Evolutionary conservation across 331 rosid species (phyloP).

Genomic region (Saraca asoca): DNA sequence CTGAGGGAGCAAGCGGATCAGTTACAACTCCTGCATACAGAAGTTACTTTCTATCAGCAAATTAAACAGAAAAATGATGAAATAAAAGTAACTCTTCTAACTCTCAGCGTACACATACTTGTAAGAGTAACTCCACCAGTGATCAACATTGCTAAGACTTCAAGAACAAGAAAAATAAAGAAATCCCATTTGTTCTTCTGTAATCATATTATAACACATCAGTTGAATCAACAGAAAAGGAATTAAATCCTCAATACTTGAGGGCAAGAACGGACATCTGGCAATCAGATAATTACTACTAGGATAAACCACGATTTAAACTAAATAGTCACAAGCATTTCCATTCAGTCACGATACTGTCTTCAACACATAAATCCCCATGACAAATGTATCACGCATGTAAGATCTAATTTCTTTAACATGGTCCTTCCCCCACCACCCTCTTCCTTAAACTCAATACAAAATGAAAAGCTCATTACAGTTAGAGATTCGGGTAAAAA

Average conservation of each 20-base stretch:
- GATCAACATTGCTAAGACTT: constrained; percentile 84
- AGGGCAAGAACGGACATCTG: background rate
- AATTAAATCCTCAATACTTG: constrained; percentile 14
- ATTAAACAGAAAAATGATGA: constrained; percentile 28
- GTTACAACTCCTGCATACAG: constrained; percentile 47
- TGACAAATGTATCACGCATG: background rate
- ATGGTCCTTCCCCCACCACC: background rate
- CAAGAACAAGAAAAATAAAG: constrained; percentile 80
- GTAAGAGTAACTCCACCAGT: constrained; percentile 80
- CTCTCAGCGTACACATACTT: constrained; percentile 55
- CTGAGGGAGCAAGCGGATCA: too few species aligned
- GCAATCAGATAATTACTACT: background rate
- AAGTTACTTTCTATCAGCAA: constrained; percentile 37
- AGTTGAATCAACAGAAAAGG: constrained; percentile 1
- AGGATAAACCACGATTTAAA: background rate
- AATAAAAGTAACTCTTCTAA: constrained; percentile 17
- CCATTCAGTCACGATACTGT: background rate
- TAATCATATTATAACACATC: constrained; percentile 26
- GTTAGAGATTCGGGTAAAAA: constrained; percentile 1
- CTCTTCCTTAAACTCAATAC: constrained; percentile 12
- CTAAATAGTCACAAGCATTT: background rate
- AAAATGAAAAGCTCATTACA: constrained; percentile 22
- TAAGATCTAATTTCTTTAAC: background rate
- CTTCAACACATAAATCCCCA: constrained; percentile 2
- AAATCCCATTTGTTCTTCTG: constrained; percentile 99